Evolutionary conservation across 2,329 filamentous ascomycete species (phyloP).

Genomic region (Orbilia ellipsospora): DNA sequence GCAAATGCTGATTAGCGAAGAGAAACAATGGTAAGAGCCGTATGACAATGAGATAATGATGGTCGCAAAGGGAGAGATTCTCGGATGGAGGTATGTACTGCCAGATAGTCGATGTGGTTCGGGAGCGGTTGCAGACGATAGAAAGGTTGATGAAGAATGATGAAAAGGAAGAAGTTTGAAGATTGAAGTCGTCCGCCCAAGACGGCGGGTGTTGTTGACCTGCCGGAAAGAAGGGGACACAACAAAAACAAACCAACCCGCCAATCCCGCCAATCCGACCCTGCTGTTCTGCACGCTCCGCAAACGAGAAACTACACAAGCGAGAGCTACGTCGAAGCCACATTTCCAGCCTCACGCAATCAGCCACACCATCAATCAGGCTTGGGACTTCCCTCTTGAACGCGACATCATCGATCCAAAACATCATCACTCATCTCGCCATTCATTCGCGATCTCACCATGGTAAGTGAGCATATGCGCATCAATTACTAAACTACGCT

Average conservation of each 20-base stretch:
- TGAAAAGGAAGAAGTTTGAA: conserved; percentile 2
- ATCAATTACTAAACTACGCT: neutral
- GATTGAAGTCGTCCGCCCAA: neutral
- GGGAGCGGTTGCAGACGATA: neutral
- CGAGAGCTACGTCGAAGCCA: conserved; percentile 7
- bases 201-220: conserved; percentile 4
- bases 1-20: neutral
- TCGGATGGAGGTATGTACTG: neutral
- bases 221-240: conserved; percentile 9
- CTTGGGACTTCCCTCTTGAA: conserved; percentile 6
- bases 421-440: conserved; percentile 2
- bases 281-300: neutral
- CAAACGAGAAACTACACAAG: conserved; percentile 26
- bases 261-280: no score
- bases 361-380: neutral
- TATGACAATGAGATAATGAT: conserved; percentile 1
- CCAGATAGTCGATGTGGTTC: neutral
- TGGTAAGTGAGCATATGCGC: neutral
- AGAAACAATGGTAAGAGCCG: neutral
- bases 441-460: conserved; percentile 10
- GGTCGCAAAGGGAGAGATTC: neutral
- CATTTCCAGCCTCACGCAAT: neutral
- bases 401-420: conserved; percentile 20
- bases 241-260: conserved; percentile 43
- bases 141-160: neutral